A percentile compares a stretch with the other conserved stretches of the same genome.
Conservation (phyloP, 768 basidiomycete species). For the Megacollybia marginata region DNA sequence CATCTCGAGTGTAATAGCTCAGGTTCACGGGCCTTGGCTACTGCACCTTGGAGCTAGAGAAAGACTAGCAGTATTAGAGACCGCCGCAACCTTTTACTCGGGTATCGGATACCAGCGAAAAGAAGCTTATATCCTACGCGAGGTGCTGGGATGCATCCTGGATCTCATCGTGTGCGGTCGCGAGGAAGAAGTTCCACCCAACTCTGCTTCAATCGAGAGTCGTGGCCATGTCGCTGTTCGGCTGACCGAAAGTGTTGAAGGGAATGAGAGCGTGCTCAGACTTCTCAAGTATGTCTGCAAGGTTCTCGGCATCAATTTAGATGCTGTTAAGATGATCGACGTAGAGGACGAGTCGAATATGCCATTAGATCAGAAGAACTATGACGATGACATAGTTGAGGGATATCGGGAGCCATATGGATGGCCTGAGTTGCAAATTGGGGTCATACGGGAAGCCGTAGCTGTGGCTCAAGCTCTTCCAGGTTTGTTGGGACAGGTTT, state of each 20-base stretch:
- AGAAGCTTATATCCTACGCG: conserved; percentile 80
- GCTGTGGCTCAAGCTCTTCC: conserved; percentile 88
- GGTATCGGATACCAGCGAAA: conserved; percentile 82
- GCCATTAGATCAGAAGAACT: conserved; percentile 12
- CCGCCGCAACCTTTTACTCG: conserved; percentile 67
- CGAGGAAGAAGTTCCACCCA: conserved; percentile 54
- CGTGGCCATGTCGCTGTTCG: conserved; percentile 63
- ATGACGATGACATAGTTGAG: conserved; percentile 35
- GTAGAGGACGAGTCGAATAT: conserved; percentile 9
- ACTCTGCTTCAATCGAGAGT: conserved; percentile 26
- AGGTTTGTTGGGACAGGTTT: conserved; percentile 38
- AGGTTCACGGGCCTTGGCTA: conserved; percentile 84
- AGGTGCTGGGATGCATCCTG: conserved; percentile 77
- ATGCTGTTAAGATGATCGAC: conserved; percentile 51
- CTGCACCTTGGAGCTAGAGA: conserved; percentile 72
- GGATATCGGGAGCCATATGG: conserved; percentile 57
- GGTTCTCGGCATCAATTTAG: conserved; percentile 77
- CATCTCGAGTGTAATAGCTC: conserved; percentile 58
- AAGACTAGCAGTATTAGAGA: conserved; percentile 62
- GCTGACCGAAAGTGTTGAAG: conserved; percentile 65
- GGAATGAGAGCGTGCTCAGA: conserved; percentile 75
- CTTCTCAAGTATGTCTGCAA: conserved; percentile 70
- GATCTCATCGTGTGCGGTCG: conserved; percentile 83
- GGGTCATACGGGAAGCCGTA: conserved; percentile 88
- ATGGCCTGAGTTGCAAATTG: conserved; percentile 93